Evolutionary conservation across 179 eudicot genomes (phyloP), one percentile per base, ranked within the genome.

Genomic region (Vitellaria paradoxa): DNA sequence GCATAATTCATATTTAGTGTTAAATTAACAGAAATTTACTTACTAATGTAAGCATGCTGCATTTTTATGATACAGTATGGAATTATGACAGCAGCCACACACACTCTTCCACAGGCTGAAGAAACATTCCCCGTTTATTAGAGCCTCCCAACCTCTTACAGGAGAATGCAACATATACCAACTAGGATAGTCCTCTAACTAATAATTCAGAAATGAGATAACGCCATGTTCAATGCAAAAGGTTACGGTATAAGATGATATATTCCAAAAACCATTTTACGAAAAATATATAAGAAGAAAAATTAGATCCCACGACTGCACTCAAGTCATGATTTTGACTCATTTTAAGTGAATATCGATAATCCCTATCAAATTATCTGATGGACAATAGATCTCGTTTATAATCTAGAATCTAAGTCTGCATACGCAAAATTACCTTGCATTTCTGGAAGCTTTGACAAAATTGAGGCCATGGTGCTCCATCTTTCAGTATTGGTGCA

Each of bases 401-500:
- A 30, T 20, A 59, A 49, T 11, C 7, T 61, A 53, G 26, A 62
- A 26, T 70, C n/a, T n/a, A 46, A 47, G 30, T 47, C 15, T 63
- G 13, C 57, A 40, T 17, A 49, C 20, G 74, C 56, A 49, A 73
- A 81, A 78, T 85, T 78, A 94, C 99, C 94, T 82, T 86, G 90
- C 68, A 82, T 55, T 77, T 80, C 83, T 56, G 91, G 92, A 85
- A 96, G 89, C 84, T 88, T 92, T 61, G 93, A 87, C 78, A 96
- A 75, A 81, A 96, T 90, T 56, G 92, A 88, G 77, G 96, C 87
- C 94, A 96, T 91, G 65, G 91, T 91, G 86, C 82, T 92, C 99
- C 99, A 96, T 81, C 75, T 91, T 86, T 92, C 97, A 42, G 88
- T 84, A 76, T 77, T 87, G 79, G 75, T 81, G 79, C 91, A 93